Conservation (phyloP, 805 yeast species). For the Lipomyces kockii region DNA sequence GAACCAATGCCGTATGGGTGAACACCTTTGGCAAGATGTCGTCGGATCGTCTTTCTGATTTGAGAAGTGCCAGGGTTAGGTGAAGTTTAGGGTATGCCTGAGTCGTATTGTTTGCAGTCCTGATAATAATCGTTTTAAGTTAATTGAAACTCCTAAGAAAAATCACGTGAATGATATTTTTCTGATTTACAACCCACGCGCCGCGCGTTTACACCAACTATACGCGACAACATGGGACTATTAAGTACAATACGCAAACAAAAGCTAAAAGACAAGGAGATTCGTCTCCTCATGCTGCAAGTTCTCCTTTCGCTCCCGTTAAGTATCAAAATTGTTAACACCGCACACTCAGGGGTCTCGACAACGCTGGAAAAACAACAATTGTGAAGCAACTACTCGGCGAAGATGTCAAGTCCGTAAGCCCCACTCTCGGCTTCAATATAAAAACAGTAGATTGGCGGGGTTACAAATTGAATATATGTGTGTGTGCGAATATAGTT, state of each 20-base stretch:
- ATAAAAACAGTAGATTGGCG: conserved; percentile 62
- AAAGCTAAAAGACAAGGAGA: conserved; percentile 75
- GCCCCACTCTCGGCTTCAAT: conserved; percentile 91
- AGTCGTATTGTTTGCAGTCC: no score
- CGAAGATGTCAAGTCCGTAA: conserved; percentile 58
- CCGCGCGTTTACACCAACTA: background rate
- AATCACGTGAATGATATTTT: no score
- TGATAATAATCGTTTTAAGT: no score
- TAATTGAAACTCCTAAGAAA: no score
- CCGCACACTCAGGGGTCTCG: conserved; percentile 61
- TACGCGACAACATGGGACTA: conserved; percentile 27
- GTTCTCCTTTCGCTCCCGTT: conserved; percentile 21
- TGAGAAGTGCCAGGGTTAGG: no score
- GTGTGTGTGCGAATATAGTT: conserved; percentile 28
- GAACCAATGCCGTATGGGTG: no score
- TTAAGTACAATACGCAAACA: conserved; percentile 71
- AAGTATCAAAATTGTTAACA: background rate
- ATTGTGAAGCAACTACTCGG: conserved; percentile 63
- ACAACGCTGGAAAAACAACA: conserved; percentile 90
- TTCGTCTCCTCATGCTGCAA: conserved; percentile 67
- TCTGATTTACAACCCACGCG: no score
- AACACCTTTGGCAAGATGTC: no score
- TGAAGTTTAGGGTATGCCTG: no score
- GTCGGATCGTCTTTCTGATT: no score
- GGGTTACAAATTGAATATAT: conserved; percentile 43